These are phyloP conservation scores for Ophiognomonia clavigignenti-juglandacearum DNA, from an alignment of 2,329 filamentous ascomycete genomes.

Conservation along the genomic window DNA sequence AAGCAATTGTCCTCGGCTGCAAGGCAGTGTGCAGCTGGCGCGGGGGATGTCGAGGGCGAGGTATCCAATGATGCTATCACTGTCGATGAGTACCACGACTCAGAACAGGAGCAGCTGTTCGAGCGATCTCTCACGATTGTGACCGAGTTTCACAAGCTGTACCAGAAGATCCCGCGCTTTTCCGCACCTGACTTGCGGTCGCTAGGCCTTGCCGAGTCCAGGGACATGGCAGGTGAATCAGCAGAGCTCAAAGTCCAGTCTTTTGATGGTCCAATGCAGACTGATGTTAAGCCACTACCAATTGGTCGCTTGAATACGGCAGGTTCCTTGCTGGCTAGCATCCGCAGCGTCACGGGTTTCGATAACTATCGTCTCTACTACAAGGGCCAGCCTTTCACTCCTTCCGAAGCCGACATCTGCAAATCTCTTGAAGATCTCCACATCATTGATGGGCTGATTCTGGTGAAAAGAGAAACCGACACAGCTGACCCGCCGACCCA, in stretches of 20 bases:
- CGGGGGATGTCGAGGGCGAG: constrained; percentile 29
- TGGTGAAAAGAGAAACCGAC: constrained; percentile 57
- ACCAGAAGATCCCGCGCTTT: constrained; percentile 57
- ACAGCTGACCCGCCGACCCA: constrained; percentile 35
- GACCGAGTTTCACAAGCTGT: constrained; percentile 59
- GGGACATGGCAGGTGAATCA: constrained; percentile 55
- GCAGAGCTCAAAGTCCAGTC: constrained; percentile 70
- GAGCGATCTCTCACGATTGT: constrained; percentile 65
- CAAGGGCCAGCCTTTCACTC: constrained; percentile 59
- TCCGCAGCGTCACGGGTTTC: constrained; percentile 69
- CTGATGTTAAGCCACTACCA: constrained; percentile 54
- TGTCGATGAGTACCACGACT: constrained; percentile 31
- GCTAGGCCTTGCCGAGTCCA: constrained; percentile 45
- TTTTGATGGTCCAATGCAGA: constrained; percentile 58
- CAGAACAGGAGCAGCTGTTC: constrained; percentile 58
- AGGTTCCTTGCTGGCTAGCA: constrained; percentile 60
- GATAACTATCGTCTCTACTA: constrained; percentile 71
- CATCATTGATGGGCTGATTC: constrained; percentile 58
- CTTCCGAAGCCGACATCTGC: constrained; percentile 53
- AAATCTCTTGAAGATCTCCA: constrained; percentile 65
- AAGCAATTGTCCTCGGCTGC: constrained; percentile 63
- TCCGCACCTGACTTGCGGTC: constrained; percentile 53
- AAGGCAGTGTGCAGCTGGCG: constrained; percentile 40
- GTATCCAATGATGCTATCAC: constrained; percentile 52
- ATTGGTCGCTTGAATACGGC: constrained; percentile 70